A percentile compares a stretch with the other conserved stretches of the same genome.
Evolutionary conservation across 331 rosid species (phyloP).

Genomic region (Cydonia oblonga): DNA sequence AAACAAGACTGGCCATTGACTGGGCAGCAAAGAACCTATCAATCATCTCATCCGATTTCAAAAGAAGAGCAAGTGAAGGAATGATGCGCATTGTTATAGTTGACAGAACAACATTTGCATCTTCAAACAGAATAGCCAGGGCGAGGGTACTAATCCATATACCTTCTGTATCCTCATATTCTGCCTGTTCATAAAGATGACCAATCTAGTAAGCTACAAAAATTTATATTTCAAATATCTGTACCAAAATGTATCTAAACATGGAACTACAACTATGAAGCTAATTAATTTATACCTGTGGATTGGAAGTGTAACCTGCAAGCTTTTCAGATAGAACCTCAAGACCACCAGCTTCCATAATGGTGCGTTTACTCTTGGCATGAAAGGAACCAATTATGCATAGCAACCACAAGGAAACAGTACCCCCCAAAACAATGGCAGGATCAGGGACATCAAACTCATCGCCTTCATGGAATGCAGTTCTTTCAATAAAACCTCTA

Average conservation of each 20-base stretch:
- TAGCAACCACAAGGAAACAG: slow-evolving; percentile 82
- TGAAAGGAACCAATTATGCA: slow-evolving; percentile 59
- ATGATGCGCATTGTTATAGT: slow-evolving; percentile 59
- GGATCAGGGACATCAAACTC: slow-evolving; percentile 55
- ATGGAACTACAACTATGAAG: background rate
- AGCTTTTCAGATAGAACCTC: slow-evolving; percentile 74
- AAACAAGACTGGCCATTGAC: slow-evolving; percentile 87
- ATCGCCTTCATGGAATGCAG: slow-evolving; percentile 56
- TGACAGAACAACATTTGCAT: slow-evolving; percentile 44
- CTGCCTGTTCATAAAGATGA: slow-evolving; percentile 48
- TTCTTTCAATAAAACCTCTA: slow-evolving; percentile 64
- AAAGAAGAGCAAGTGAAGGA: slow-evolving; percentile 69
- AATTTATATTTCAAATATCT: background rate
- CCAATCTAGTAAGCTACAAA: slow-evolving; percentile 21
- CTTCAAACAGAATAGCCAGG: slow-evolving; percentile 80
- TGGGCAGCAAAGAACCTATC: slow-evolving; percentile 91
- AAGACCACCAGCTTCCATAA: slow-evolving; percentile 85
- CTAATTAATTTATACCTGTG: slow-evolving; percentile 48
- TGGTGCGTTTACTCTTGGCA: slow-evolving; percentile 36
- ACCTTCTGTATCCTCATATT: slow-evolving; percentile 78
- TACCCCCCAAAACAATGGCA: slow-evolving; percentile 53
- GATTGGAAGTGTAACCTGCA: slow-evolving; percentile 49
- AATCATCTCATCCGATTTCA: slow-evolving; percentile 74
- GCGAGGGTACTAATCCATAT: slow-evolving; percentile 83
- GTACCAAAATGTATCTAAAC: background rate